Base-by-base conservation (phyloP, 345 rosid genomes). In the Citropsis articulata region DNA sequence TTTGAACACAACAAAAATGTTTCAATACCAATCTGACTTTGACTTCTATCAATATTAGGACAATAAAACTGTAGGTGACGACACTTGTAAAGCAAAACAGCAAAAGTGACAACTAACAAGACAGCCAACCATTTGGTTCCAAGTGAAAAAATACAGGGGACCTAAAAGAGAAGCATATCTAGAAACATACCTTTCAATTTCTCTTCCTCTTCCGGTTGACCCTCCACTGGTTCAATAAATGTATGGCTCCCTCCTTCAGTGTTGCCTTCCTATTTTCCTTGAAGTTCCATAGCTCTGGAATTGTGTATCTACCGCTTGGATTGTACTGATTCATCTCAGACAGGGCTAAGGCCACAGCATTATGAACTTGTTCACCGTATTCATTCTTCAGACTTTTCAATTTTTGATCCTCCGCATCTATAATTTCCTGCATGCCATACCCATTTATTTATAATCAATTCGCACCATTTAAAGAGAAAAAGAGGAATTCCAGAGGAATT, bases 231-330 rank as follows among this genome's bases (percentile, higher is more conserved):
- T 63, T 77, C 40, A 78, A 25, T 53, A 89, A 25, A 69, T 82
- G 33, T 48, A 27, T 50, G 19, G 50, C 78, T 73, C 84, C 92
- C 81, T 86, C 90, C 61, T 45, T 75, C 19, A 87, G 70, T 19
- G 85, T 18, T 53, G 91, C 91, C 79, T 76, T 87, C 79, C 85
- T 82, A 36, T 66, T 71, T 57, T 65, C 83, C 72, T 57, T 76
- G 33, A 57, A 72, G 76, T 89, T 65, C 89, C 90, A 89, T 5
- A 87, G 62, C 85, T 85, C 91, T 12, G 71, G 67, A 19, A 85
- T 80, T 0, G 56, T 28, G 77, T 85, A 84, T 71, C 91, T 82
- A 9, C 91, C 91, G 73, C 90, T 89, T 30, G 83, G 84, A 18
- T 87, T 87, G 71, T 85, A 89, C 53, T 85, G 85, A 16, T 82